Base-by-base conservation (phyloP, 176 grass and related monocot genomes). In the Neostapfia colusana region DNA sequence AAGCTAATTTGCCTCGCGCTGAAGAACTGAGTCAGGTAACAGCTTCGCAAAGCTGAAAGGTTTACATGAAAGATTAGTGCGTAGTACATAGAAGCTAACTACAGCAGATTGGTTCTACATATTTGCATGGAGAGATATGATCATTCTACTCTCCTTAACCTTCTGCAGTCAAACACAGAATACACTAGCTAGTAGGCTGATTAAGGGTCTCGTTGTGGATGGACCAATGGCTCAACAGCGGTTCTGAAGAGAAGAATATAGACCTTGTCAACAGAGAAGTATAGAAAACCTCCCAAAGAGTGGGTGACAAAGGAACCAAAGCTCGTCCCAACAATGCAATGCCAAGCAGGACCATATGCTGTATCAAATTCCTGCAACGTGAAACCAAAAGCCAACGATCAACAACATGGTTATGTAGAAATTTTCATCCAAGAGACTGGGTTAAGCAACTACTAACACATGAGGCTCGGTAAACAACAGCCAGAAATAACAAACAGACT, bases 241-340 rank as follows among this genome's bases (percentile, higher is more conserved):
- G 82, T 92, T 85, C 85, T 79, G 64, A 92, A 92, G 70, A 88
- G 89, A 80, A 92, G 89, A 79, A 92, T 64, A 45, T 92, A 79
- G 75, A 82, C 75, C 79, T 86, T 92, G 76, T 88, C 83, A 11
- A 92, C 62, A 23, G 86, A 92, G 79, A 92, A 92, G 74, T 92
- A 86, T 12, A 92, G 63, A 75, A 88, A 88, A 50, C 91, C 91
- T 63, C 85, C 91, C 51, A 90, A 24, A 4, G 91, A 90, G 74
- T 90, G 85, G 16, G 91, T 90, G 44, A 93, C 91, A 14, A 88
- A 93, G 8, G 91, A 93, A 23, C 91, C 87, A 77, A 93, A 90
- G 81, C 85, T 88, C 15, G 87, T 88, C 40, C 91, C 91, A 20
- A 93, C 87, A 50, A 93, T 93, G 66, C 91, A 93, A 69, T 93